Evolutionary conservation across 805 yeast genomes (phyloP), one percentile per base, ranked within the genome.

Genomic region (Candida maltosa): DNA sequence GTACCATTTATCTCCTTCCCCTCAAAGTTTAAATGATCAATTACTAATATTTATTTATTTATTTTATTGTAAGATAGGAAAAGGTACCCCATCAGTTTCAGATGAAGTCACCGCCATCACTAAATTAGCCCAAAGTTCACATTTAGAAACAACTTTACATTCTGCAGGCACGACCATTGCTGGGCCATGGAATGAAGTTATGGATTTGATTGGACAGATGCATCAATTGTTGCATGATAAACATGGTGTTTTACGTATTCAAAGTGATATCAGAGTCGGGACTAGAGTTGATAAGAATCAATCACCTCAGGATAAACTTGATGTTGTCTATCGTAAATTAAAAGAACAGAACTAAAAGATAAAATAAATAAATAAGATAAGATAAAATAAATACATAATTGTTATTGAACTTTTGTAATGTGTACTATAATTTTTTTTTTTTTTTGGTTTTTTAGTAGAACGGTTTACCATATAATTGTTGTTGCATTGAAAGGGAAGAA

Each of bases 171-270:
- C 96, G 5, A 87, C 96, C 2, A 79, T 83, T 47, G 83, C 84
- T 49, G 96, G 96, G 1, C 88, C 87, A n/a, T 88, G 96, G 96
- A 78, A 79, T 49, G 88, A 83, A 37, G 96, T 88, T 1, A 82
- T 80, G 78, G 76, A 70, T 22, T 60, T 86, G 35, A 82, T 87
- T 48, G 96, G 96, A 6, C 73, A 76, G 46, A 62, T 87, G 48
- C 96, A 87, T 51, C 80, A 81, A 50, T 65, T 66, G 29, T 73
- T 85, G 35, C 96, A 87, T 51, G 45, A 47, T 6, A 69, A 69
- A 4, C 66, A 74, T 45, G 95, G 94, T 1, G 77, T 84, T 9
- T 71, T 82, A 8, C 71, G 96, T 54, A 78, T 87, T 34, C 96
- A 88, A 54, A 78, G 87, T 42, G 95, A 87, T 47, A 83, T 87